Evolutionary conservation across 2,329 filamentous ascomycete genomes (phyloP).

Genomic region (Pyricularia pennisetigena): DNA sequence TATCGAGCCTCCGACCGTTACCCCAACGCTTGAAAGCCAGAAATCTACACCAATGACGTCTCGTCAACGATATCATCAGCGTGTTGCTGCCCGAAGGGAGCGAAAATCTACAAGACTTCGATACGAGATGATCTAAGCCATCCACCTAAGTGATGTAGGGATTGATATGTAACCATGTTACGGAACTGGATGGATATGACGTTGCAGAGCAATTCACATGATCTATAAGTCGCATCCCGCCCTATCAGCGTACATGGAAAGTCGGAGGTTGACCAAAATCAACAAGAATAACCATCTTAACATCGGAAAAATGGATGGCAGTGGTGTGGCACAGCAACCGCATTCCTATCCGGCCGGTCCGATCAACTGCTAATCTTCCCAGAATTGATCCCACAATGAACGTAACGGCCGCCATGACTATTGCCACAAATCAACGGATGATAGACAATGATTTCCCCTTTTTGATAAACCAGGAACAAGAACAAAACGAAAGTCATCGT

Average conservation of each 20-base stretch:
- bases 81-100: background rate
- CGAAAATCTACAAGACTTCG: background rate
- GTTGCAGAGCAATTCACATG: background rate
- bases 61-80: background rate
- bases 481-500: slow-evolving; percentile 48
- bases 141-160: background rate
- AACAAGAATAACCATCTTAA: background rate
- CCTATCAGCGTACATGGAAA: background rate
- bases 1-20: background rate
- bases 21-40: background rate
- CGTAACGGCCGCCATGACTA: background rate
- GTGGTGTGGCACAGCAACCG: background rate
- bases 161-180: background rate
- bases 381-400: background rate
- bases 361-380: background rate
- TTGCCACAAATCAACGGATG: background rate
- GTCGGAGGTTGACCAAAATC: background rate
- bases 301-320: background rate
- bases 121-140: background rate
- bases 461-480: background rate
- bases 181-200: background rate
- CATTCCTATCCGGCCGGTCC: background rate
- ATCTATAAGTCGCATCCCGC: background rate
- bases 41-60: background rate
- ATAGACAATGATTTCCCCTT: background rate